phyloP scores from a whole-genome alignment of 1,284 basidiomycete genomes.

The Leccinum subrobustum region DNA sequence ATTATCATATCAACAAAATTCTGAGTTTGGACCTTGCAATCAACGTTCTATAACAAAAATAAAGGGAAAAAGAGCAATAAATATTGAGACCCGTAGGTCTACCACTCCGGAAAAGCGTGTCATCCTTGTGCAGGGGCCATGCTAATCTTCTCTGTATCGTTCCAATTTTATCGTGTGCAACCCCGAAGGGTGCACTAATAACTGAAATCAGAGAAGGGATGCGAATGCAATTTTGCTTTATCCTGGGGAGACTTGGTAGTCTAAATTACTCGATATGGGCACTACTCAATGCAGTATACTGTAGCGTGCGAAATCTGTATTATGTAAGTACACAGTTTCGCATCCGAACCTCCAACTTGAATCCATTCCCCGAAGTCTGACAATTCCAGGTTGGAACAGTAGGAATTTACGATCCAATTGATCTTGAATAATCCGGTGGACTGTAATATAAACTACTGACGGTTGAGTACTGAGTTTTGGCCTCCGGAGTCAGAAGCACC shows the following conservation, averaged over 20 bases:
- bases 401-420: neutral
- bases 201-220: neutral
- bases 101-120: slow-evolving; percentile 35
- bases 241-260: slow-evolving; percentile 14
- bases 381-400: neutral
- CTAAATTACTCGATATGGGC: slow-evolving; percentile 2
- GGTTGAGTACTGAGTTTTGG: no score
- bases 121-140: slow-evolving; percentile 35
- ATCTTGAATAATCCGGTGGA: neutral
- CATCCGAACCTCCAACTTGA: no score
- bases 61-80: slow-evolving; percentile 21
- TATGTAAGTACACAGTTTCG: no score
- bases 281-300: no score
- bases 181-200: slow-evolving; percentile 34
- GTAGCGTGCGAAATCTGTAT: no score
- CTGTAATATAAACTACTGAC: no score
- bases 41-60: no score
- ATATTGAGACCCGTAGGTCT: slow-evolving; percentile 36
- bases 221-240: slow-evolving; percentile 19
- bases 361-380: neutral
- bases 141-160: slow-evolving; percentile 37
- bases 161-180: slow-evolving; percentile 38
- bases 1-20: no score
- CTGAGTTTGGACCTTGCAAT: no score
- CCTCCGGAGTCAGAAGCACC: neutral